Base-by-base conservation (phyloP, 2,329 filamentous ascomycete species). In the Boeremia lycopersici region DNA sequence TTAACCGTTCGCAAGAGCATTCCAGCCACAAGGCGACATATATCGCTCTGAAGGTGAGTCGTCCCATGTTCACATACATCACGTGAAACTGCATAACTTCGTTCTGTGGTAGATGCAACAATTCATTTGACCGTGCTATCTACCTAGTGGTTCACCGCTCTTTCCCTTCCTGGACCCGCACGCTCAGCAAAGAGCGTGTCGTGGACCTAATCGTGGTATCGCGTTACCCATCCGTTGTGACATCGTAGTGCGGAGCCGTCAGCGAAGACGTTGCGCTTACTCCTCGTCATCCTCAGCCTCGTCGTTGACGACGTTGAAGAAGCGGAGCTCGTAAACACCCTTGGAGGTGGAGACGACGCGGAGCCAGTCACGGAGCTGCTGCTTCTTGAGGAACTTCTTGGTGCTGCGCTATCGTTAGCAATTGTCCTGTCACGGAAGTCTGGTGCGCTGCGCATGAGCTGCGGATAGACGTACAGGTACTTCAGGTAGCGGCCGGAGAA, bases 371-470 rank as follows among this genome's bases (percentile, higher is more conserved):
- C 95, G 91, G 79, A 99, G 91, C 88, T 98, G 93, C 86, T 97
- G 91, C 91, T 99, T 99, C 92, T 99, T 99, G 82, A 99, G 89
- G 89, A 96, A 99, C 88, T 99, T 99, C 91, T 99, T 99, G 81
- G 95, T 99, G 79, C 91, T 96, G 69, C 43, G 59, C n/a, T 7
- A 31, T n/a, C 36, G 33, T 69, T 47, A 69, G 60, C 33, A 13
- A 19, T 42, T 48, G 29, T 4, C n/a, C 30, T 13, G 6, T 11
- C 17, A 2, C 9, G 19, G 17, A 17, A 10, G 2, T n/a, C 3
- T 15, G 4, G n/a, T 3, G 7, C 29, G 26, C 12, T 12, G 34
- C 33, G 36, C 38, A 35, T 19, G 15, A 23, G 15, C 31, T 13
- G 8, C 25, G 9, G 15, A 11, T 29, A 26, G 7, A 85, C 91